Evolutionary conservation across 179 eudicot genomes (phyloP).

Genomic region (Spergularia azorica): DNA sequence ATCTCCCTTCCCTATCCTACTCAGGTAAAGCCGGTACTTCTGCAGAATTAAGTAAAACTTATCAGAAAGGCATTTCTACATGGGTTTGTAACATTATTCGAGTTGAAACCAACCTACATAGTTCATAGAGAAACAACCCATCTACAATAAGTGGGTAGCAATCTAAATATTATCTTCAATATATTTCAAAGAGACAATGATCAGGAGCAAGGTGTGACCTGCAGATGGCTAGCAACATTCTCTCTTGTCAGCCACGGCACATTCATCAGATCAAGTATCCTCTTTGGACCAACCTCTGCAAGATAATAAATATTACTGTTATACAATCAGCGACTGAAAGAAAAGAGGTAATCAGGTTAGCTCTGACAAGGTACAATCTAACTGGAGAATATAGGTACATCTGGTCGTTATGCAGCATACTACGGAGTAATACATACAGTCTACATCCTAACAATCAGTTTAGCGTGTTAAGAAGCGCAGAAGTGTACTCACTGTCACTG

Average conservation of each 20-base stretch:
- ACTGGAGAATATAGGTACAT: background rate
- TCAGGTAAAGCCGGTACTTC: constrained; percentile 95
- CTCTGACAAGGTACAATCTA: too few species aligned
- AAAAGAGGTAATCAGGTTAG: background rate
- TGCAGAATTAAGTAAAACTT: constrained; percentile 44
- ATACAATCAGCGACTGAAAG: constrained; percentile 2
- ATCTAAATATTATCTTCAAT: too few species aligned
- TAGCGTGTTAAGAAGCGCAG: background rate
- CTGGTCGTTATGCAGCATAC: background rate
- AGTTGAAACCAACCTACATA: too few species aligned
- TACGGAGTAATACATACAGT: background rate
- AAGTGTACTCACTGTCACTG: constrained; percentile 85
- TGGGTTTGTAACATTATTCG: too few species aligned
- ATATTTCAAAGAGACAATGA: background rate
- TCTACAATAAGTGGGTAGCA: too few species aligned
- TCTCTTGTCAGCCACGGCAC: constrained; percentile 96
- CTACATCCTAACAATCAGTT: background rate
- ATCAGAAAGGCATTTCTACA: background rate
- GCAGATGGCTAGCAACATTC: constrained; percentile 98
- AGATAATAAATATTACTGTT: constrained; percentile 26
- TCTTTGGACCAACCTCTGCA: constrained; percentile 97
- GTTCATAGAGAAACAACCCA: too few species aligned
- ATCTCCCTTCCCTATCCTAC: constrained; percentile 62
- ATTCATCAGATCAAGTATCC: constrained; percentile 90
- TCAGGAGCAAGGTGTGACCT: constrained; percentile 49